Conservation (phyloP, 208 protist genomes). For the Leishmania amazonensis region DNA sequence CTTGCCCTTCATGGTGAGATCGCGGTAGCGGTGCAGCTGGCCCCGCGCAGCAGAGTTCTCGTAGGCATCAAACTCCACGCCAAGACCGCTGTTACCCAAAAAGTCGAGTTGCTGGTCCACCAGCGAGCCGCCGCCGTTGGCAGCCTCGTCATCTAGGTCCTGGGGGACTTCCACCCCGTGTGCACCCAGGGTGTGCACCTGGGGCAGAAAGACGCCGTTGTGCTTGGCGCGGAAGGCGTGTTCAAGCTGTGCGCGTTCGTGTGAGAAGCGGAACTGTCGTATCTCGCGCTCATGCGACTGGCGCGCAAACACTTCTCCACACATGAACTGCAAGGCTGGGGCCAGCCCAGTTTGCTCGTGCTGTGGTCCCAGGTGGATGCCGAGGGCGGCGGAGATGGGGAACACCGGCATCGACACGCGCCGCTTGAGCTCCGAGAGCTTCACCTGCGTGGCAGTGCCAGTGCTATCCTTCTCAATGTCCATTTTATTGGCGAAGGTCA, state of each 20-base stretch:
- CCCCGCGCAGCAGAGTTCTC: constrained; percentile 59
- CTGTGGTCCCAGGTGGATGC: constrained; percentile 56
- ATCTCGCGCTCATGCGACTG: constrained; percentile 47
- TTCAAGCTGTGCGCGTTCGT: constrained; percentile 54
- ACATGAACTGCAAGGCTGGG: constrained; percentile 71
- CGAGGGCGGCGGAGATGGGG: constrained; percentile 85
- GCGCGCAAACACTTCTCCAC: constrained; percentile 61
- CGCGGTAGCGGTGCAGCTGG: constrained; percentile 75
- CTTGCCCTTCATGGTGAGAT: constrained; percentile 87
- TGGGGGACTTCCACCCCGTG: not conserved
- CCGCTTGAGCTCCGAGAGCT: constrained; percentile 70
- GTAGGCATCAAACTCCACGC: constrained; percentile 69
- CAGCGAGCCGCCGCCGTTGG: constrained; percentile 39
- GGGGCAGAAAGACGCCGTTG: constrained; percentile 51
- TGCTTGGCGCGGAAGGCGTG: constrained; percentile 70
- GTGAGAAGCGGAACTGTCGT: constrained; percentile 30
- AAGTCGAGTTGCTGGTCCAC: constrained; percentile 86
- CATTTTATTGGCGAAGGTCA: constrained; percentile 94
- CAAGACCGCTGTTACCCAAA: constrained; percentile 63
- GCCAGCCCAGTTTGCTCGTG: constrained; percentile 58
- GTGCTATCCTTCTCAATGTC: constrained; percentile 67
- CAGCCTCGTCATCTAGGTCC: not conserved
- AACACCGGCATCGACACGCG: constrained; percentile 81
- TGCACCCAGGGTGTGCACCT: constrained; percentile 3
- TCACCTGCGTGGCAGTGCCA: constrained; percentile 44